phyloP scores from a whole-genome alignment of 257 asterid species.

The Solanum paucissectum region DNA sequence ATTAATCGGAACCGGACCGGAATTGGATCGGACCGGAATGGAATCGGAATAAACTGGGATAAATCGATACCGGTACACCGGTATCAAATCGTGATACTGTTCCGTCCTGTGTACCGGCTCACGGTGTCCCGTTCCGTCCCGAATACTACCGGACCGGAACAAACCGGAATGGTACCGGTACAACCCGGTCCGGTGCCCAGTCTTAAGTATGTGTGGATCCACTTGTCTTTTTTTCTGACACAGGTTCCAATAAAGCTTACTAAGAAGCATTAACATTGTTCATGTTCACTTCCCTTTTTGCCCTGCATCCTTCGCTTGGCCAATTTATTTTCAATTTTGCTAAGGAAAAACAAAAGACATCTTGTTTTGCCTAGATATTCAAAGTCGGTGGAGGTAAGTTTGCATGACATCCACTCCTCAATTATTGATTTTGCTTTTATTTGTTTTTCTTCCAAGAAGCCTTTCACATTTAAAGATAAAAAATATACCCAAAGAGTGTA shows the following conservation, averaged over 20 bases:
- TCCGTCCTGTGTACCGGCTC: too few species aligned
- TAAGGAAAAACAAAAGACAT: background rate
- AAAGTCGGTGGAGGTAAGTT: background rate
- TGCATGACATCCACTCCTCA: background rate
- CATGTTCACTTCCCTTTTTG: background rate
- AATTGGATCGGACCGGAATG: too few species aligned
- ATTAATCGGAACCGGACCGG: too few species aligned
- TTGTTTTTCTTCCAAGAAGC: background rate
- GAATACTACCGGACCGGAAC: too few species aligned
- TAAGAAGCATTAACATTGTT: background rate
- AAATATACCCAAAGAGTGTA: background rate
- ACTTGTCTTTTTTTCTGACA: background rate
- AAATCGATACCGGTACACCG: too few species aligned
- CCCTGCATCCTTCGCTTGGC: background rate
- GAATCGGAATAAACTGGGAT: too few species aligned
- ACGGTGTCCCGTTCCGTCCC: too few species aligned
- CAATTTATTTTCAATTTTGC: background rate
- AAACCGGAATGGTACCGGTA: too few species aligned
- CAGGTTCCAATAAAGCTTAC: background rate
- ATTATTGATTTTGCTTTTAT: background rate
- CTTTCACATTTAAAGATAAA: background rate
- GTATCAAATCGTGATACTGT: too few species aligned
- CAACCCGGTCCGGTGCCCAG: too few species aligned
- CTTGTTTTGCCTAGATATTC: background rate
- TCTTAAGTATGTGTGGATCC: background rate